Conservation (phyloP, 75 land plant species). For the Pinus tabuliformis region DNA sequence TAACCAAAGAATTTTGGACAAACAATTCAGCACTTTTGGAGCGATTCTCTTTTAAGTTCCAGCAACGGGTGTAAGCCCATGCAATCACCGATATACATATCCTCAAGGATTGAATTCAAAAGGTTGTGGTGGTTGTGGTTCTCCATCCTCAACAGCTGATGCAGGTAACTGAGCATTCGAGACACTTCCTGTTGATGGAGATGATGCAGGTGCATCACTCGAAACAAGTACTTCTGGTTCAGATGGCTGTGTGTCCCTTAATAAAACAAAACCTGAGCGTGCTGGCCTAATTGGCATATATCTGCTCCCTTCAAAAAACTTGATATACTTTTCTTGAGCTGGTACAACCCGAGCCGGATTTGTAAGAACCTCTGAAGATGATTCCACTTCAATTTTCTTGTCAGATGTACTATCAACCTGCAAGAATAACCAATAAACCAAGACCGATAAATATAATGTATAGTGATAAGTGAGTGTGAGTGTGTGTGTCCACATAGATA, state of each 20-base stretch:
- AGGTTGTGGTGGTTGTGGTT: slow-evolving; percentile 48
- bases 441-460: not conserved
- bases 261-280: slow-evolving; percentile 47
- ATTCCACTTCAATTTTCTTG: slow-evolving; percentile 29
- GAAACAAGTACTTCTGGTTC: slow-evolving; percentile 55
- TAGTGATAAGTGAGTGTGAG: too few species aligned
- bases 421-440: not conserved
- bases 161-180: slow-evolving; percentile 17
- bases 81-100: not conserved
- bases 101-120: slow-evolving; percentile 23
- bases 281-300: slow-evolving; percentile 36
- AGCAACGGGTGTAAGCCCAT: not conserved
- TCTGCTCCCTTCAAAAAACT: slow-evolving; percentile 35
- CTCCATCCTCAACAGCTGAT: slow-evolving; percentile 24
- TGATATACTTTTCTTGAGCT: slow-evolving; percentile 46
- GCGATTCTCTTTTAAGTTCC: not conserved
- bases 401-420: slow-evolving; percentile 38
- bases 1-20: not conserved
- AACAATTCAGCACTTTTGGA: not conserved
- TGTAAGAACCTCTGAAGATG: slow-evolving; percentile 22
- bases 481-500: not conserved
- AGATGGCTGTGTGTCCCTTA: slow-evolving; percentile 36
- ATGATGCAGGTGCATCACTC: slow-evolving; percentile 36
- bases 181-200: slow-evolving; percentile 19
- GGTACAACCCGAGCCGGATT: slow-evolving; percentile 55